Evolutionary conservation across 2,329 filamentous ascomycete genomes (phyloP).

Genomic region (Trichoderma oligosporum): DNA sequence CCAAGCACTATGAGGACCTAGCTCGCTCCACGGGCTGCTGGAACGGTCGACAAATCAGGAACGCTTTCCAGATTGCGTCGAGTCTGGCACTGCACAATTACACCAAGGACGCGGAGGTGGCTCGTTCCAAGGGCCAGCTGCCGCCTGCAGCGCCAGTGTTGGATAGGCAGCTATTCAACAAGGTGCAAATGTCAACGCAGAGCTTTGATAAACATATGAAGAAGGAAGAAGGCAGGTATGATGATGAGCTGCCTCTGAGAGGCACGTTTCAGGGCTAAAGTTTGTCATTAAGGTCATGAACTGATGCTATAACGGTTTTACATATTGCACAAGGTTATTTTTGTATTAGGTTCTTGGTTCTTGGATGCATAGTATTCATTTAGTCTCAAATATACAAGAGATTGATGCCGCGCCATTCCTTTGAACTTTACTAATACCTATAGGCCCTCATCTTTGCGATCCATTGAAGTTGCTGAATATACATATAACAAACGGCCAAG

Average conservation of each 20-base stretch:
- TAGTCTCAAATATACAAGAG: too few relatives aligned
- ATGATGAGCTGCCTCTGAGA: constrained; percentile 33
- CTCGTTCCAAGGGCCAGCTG: constrained; percentile 32
- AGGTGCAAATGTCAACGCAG: constrained; percentile 43
- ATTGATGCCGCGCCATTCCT: too few relatives aligned
- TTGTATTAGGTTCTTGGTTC: too few relatives aligned
- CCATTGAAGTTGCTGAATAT: too few relatives aligned
- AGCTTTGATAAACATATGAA: constrained; percentile 42
- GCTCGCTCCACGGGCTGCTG: constrained; percentile 30
- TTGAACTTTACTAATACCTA: too few relatives aligned
- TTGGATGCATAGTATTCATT: too few relatives aligned
- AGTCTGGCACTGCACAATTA: constrained; percentile 39
- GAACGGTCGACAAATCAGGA: constrained; percentile 40
- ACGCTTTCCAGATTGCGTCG: constrained; percentile 36
- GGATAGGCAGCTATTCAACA: constrained; percentile 38
- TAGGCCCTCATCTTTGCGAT: too few relatives aligned
- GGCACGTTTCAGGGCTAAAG: constrained; percentile 33
- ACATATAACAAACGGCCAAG: too few relatives aligned
- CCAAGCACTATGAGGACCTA: constrained; percentile 32
- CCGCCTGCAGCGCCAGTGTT: constrained; percentile 36
- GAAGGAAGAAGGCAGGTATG: constrained; percentile 35
- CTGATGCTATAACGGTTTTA: neutral
- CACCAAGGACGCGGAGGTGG: constrained; percentile 29
- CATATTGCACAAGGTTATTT: too few relatives aligned
- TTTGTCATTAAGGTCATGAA: too few relatives aligned